Evolutionary conservation across 2,329 filamentous ascomycete species (phyloP), one percentile per base, ranked within the genome.

Genomic region (Zasmidium citrigriseum): DNA sequence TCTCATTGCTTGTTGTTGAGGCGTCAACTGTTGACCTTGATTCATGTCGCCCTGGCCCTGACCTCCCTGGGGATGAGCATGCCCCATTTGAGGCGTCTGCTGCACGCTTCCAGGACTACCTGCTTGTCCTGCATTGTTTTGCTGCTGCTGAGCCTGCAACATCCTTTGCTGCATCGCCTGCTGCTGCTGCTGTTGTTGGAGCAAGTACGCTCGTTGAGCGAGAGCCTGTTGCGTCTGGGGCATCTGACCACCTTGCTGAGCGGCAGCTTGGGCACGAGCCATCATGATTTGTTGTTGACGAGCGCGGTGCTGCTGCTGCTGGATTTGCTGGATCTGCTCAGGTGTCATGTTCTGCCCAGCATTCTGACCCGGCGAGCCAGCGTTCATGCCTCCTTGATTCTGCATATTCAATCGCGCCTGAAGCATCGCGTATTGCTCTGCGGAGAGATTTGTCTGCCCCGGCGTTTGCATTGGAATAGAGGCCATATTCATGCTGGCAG

Each of bases 271-370:
- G 22, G 60, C 61, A 10, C 67, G 65, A 21, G 62, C 59, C 51
- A 62, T 58, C 52, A 64, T 60, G 52, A 62, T 59, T 48, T 73
- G 71, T 45, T 73, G 70, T 49, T 71, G 72, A 21, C 69, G 50
- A 12, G n/a, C 9, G 24, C 55, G 65, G 21, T 71, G 67, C 24
- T 73, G 66, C 16, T 71, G 69, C 53, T 75, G 71, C 50, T 72
- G 69, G 45, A 74, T 70, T 20, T 72, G 65, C 52, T 74, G 72
- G 24, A 74, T 67, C 27, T 71, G 68, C 55, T 68, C 63, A 2
- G 69, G 70, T 25, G 67, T 70, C 66, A 70, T 67, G 34, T 34
- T 52, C n/a, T 41, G 25, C 25, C 54, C 48, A 21, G 38, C 48
- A 18, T 63, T 57, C 21, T 60, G 63, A 12, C 57, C 60, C 29